Base-by-base conservation (phyloP, 2,329 filamentous ascomycete species). In the Lomentospora prolificans region DNA sequence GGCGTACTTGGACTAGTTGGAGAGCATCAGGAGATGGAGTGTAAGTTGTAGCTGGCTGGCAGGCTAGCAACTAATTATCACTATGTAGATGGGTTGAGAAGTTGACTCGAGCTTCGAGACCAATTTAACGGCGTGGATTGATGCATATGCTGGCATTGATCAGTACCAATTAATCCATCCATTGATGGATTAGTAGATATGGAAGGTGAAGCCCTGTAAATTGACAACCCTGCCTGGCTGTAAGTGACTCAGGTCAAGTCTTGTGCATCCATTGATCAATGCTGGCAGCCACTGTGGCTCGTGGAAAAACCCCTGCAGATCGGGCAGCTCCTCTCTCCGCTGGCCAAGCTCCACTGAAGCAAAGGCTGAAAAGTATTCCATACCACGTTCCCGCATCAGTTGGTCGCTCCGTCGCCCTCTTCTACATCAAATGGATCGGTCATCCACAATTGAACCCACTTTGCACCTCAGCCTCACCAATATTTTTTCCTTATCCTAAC, bases 1-100 rank as follows among this genome's bases (percentile, higher is more conserved):
- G 25, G 58, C 58, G 8, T 64, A 57, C n/a, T 31, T 51, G 48
- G 48, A 51, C 8, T 51, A 46, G 39, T 6, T 33, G 7, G 12
- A 33, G 12, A 7, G 6, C 12, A 33, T 33, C 6, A 12, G 30
- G 30, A 12, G 30, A 33, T 33, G 30, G 12, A 33, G 30, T 33
- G 30, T 6, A 33, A 12, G 30, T 33, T 6, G 7, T 12, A 33
- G 6, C 7, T 7, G 30, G 30, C 6, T 33, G 30, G 30, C n/a
- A 33, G 30, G 30, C 7, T 33, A 33, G 30, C 6, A n/a, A n/a
- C n/a, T n/a, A n/a, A n/a, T n/a, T n/a, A n/a, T n/a, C n/a, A n/a
- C n/a, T n/a, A n/a, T n/a, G n/a, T n/a, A n/a, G n/a, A n/a, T n/a
- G n/a, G n/a, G n/a, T n/a, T n/a, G n/a, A n/a, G n/a, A n/a, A n/a